phyloP scores from a whole-genome alignment of 352 stramenopile genomes.

The Globisporangium emineosum region DNA sequence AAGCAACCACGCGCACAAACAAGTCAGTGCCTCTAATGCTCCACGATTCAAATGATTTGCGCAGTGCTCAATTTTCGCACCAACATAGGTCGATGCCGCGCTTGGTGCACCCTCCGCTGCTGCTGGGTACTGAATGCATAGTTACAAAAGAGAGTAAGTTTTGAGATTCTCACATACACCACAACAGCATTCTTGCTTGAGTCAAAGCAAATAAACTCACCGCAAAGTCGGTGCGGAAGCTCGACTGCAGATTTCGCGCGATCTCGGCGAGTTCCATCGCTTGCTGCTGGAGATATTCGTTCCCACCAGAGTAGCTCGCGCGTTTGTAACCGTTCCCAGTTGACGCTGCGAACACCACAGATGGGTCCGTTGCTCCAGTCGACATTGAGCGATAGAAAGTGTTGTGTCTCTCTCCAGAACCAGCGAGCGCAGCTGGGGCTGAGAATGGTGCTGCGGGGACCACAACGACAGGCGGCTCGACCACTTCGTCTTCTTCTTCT shows the following conservation, averaged over 20 bases:
- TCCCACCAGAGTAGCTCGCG: constrained; percentile 23
- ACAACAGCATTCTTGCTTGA: neutral
- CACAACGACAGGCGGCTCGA: neutral
- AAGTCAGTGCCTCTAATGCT: neutral
- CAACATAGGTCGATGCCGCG: constrained; percentile 28
- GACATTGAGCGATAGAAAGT: neutral
- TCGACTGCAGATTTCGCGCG: constrained; percentile 58
- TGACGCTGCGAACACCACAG: constrained; percentile 18
- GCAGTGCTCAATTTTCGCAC: neutral
- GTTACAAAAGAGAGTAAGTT: neutral
- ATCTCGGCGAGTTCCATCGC: constrained; percentile 64
- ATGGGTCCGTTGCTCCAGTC: constrained; percentile 17
- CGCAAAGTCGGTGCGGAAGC: constrained; percentile 26
- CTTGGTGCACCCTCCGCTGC: constrained; percentile 28
- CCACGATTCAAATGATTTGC: neutral
- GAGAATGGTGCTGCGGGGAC: constrained; percentile 12
- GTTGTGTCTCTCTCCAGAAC: constrained; percentile 7
- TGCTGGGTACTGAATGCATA: constrained; percentile 1
- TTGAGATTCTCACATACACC: neutral
- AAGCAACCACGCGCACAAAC: neutral
- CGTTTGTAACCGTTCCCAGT: constrained; percentile 20
- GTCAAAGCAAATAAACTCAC: neutral
- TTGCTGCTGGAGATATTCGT: constrained; percentile 55
- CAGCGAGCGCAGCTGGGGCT: constrained; percentile 15
- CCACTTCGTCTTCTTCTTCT: constrained; percentile 13